phyloP scores from a whole-genome alignment of 768 basidiomycete genomes.

The Lactifluus subvellereus region DNA sequence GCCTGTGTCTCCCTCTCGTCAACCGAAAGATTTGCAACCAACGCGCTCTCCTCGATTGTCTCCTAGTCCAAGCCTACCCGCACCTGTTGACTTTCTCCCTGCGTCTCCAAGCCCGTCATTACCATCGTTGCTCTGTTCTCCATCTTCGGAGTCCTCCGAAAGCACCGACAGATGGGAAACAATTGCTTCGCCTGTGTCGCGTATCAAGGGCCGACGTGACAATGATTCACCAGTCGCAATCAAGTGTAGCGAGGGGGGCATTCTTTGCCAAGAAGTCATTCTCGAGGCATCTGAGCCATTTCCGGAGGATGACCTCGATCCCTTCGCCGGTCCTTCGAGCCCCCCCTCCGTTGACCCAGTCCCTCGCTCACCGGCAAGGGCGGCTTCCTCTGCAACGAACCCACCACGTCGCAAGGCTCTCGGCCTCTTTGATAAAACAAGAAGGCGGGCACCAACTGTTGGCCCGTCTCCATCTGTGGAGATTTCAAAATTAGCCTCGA shows the following conservation, averaged over 20 bases:
- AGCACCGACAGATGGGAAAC: slow-evolving; percentile 6
- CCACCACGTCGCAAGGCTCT: neutral
- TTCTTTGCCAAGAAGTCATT: slow-evolving; percentile 12
- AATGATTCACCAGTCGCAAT: slow-evolving; percentile 1
- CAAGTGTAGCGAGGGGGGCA: slow-evolving; percentile 11
- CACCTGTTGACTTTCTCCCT: neutral
- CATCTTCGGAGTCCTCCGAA: slow-evolving; percentile 14
- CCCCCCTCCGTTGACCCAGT: neutral
- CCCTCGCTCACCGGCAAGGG: neutral
- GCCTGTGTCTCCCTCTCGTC: neutral
- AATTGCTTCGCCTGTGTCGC: neutral
- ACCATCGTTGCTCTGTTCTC: slow-evolving; percentile 12
- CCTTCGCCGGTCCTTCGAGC: neutral
- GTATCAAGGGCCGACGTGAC: neutral
- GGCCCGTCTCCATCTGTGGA: neutral
- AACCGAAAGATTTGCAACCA: neutral
- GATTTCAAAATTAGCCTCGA: slow-evolving; percentile 4
- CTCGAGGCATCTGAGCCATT: slow-evolving; percentile 10
- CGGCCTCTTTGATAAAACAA: neutral
- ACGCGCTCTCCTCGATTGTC: neutral
- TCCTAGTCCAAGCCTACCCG: neutral
- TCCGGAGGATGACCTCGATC: slow-evolving; percentile 9
- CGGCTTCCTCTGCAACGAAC: neutral
- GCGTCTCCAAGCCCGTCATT: slow-evolving; percentile 10
- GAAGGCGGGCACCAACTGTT: slow-evolving; percentile 5